Conservation (phyloP, 257 asterid genomes). For the Jacaranda copaia region DNA sequence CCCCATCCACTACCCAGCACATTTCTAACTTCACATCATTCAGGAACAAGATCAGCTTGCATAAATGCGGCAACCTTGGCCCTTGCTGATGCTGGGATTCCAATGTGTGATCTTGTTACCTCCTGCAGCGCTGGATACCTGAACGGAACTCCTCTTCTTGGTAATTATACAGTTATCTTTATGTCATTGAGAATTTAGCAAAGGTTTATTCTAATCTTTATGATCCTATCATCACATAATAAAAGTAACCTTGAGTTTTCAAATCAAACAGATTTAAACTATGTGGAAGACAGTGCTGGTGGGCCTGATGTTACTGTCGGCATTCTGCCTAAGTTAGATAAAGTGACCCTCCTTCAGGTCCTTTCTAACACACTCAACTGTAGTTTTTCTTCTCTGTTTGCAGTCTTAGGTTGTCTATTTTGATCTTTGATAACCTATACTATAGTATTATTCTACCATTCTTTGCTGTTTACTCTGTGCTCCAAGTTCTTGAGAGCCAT, state of each 20-base stretch:
- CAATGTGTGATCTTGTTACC: conserved; percentile 93
- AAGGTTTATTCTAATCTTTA: not conserved
- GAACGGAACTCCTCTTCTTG: conserved; percentile 85
- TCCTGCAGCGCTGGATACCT: conserved; percentile 93
- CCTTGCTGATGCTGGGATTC: conserved; percentile 97
- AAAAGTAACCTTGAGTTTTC: conserved; percentile 17
- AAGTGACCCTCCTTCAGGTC: conserved; percentile 97
- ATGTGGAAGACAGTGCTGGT: conserved; percentile 96
- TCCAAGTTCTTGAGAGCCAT: not conserved
- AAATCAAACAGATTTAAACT: conserved; percentile 73
- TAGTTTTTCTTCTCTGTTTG: not conserved
- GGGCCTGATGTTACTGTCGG: conserved; percentile 99
- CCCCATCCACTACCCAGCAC: not conserved
- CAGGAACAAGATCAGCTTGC: conserved; percentile 99
- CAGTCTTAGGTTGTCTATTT: not conserved
- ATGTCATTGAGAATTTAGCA: not conserved
- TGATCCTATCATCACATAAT: not conserved
- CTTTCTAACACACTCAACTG: conserved; percentile 13
- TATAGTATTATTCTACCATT: not conserved
- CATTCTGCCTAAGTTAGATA: conserved; percentile 84
- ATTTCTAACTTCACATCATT: conserved; percentile 27
- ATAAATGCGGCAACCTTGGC: conserved; percentile 99
- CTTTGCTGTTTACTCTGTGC: not conserved
- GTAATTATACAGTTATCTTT: conserved; percentile 41
- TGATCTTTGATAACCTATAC: not conserved